Evolutionary conservation across 768 basidiomycete genomes (phyloP), one percentile per base, ranked within the genome.

Genomic region (Boletus tylopilopsis): DNA sequence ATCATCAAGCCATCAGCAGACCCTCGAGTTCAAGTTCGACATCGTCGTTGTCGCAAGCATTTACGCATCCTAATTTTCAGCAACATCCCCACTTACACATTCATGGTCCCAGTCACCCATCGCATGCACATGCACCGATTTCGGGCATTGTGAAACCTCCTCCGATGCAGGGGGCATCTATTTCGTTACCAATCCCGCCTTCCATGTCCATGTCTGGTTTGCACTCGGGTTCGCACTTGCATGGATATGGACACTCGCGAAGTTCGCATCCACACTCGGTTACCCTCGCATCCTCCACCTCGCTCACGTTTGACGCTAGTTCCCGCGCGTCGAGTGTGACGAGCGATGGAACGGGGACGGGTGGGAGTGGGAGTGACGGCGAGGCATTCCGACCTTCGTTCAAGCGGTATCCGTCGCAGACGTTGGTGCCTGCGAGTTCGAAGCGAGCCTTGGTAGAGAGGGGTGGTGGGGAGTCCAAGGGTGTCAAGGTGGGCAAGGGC

Each of bases 391-490:
- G 87, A 2, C 87, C 87, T 11, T 75, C 81, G 24, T 88, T 87
- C 61, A 90, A 90, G 72, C 72, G 87, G 38, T 63, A 86, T 32
- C 80, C 87, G 2, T 85, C 84, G 40, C 84, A 86, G 68, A 84
- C 84, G 10, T 67, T 90, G n/a, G 86, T 75, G 2, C 83, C 84
- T 2, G 69, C 69, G 30, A 73, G 73, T 53, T 54, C 76, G 41
- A 89, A 90, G 64, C 69, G 81, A 43, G 72, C 72, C 45, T 58
- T 74, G 60, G 64, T 81, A 11, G 62, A 70, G 45, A 64, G 68
- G 11, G 38, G 49, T 1, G 16, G 62, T n/a, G 51, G 50, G 8
- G 54, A 22, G 11, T 61, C 68, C 3, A 51, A 44, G 35, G 43
- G 59, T 0, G 42, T 61, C 19, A 51, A 45, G 23, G 22, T 48